Conservation (phyloP, 306 rosid species). For the Medicago ruthenica region DNA sequence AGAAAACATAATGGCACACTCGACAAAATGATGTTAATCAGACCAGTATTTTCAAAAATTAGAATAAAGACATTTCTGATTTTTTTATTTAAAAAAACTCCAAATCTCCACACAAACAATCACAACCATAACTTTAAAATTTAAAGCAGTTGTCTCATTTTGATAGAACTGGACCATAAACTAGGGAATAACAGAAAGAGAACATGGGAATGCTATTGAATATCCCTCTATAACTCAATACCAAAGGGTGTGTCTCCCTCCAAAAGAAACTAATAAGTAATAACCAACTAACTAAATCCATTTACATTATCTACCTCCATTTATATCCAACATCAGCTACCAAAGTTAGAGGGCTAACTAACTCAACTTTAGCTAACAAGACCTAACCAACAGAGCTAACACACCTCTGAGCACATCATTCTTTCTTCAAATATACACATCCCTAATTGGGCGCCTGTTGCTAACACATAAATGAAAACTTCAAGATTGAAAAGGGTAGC, state of each 20-base stretch:
- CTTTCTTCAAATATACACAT: constrained; percentile 8
- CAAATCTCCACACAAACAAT: constrained; percentile 24
- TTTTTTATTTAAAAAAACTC: not conserved
- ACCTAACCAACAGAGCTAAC: not conserved
- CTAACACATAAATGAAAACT: constrained; percentile 4
- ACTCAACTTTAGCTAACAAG: not conserved
- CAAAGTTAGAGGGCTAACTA: not conserved
- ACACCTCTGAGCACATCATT: not conserved
- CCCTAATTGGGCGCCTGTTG: not conserved
- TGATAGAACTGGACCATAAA: constrained; percentile 3
- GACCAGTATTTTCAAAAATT: constrained; percentile 1
- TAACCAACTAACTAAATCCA: constrained; percentile 12
- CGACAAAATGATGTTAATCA: constrained; percentile 39
- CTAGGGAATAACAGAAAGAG: constrained; percentile 16
- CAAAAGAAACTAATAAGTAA: constrained; percentile 6
- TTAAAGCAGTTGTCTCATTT: constrained; percentile 8
- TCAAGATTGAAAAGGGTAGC: constrained; percentile 21
- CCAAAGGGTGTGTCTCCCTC: constrained; percentile 5
- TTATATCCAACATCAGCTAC: not conserved
- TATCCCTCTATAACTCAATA: constrained; percentile 10
- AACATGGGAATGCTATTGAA: constrained; percentile 4
- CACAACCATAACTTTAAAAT: constrained; percentile 5
- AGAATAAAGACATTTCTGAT: constrained; percentile 11
- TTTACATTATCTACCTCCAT: not conserved
- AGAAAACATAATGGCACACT: constrained; percentile 36